phyloP scores from a whole-genome alignment of 176 grass and related monocot species.

The Dactylis glomerata region DNA sequence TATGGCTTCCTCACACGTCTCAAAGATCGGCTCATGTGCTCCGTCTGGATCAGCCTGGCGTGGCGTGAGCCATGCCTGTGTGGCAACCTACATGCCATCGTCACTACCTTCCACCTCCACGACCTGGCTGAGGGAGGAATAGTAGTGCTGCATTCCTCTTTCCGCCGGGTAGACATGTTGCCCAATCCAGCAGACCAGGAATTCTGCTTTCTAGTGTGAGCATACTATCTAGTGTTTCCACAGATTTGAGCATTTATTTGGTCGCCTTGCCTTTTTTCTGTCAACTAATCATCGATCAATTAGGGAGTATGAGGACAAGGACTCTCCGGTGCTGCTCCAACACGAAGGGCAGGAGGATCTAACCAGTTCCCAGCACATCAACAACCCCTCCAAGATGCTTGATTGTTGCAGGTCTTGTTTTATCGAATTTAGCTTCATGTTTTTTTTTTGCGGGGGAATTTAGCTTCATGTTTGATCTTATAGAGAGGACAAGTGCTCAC shows the following conservation, averaged over 20 bases:
- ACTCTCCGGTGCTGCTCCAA: neutral
- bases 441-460: too few species aligned
- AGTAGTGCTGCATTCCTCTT: too few species aligned
- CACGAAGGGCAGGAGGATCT: neutral
- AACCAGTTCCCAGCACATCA: neutral
- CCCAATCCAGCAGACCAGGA: neutral
- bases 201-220: constrained; percentile 1
- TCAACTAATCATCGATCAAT: neutral
- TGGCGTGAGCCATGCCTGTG: too few species aligned
- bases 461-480: neutral
- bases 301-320: neutral
- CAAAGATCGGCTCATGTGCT: too few species aligned
- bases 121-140: too few species aligned
- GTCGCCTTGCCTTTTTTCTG: neutral
- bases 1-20: too few species aligned
- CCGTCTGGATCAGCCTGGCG: too few species aligned
- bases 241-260: neutral
- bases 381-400: neutral
- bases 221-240: neutral
- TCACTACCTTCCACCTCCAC: too few species aligned
- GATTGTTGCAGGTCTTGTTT: neutral
- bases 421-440: neutral
- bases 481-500: too few species aligned
- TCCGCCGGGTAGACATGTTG: too few species aligned
- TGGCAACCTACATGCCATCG: too few species aligned